A percentile compares a stretch with the other conserved stretches of the same genome.
These are phyloP conservation scores for Staphylotrichum longicolle DNA, from an alignment of 495 filamentous ascomycete genomes.

Conservation along the genomic window DNA sequence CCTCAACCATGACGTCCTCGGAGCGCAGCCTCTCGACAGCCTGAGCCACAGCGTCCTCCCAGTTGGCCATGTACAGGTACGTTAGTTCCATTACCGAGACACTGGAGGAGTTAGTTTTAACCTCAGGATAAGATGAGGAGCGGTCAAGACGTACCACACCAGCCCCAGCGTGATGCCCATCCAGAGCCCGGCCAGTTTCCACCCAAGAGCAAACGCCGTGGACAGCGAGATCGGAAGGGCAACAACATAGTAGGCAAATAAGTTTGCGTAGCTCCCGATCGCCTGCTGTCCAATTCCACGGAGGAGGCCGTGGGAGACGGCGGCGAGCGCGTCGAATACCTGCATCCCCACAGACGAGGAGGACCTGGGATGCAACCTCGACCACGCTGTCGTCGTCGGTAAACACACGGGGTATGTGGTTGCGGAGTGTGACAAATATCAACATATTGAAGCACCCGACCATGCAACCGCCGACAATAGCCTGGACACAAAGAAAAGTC, in stretches of 20 bases:
- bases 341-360: constrained; percentile 78
- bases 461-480: constrained; percentile 33
- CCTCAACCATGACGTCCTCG: constrained; percentile 26
- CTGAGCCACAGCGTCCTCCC: constrained; percentile 29
- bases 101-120: constrained; percentile 8
- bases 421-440: constrained; percentile 50
- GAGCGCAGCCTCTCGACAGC: constrained; percentile 28
- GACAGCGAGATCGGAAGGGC: constrained; percentile 74
- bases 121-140: not conserved
- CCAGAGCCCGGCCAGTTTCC: constrained; percentile 73
- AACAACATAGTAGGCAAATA: constrained; percentile 76
- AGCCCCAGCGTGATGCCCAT: constrained; percentile 62
- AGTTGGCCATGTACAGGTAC: constrained; percentile 29
- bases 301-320: constrained; percentile 73
- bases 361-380: constrained; percentile 59
- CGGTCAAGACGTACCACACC: constrained; percentile 33
- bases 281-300: constrained; percentile 74
- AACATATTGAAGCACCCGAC: constrained; percentile 69
- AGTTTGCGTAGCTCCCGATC: constrained; percentile 72
- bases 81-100: constrained; percentile 28
- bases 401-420: constrained; percentile 65
- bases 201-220: constrained; percentile 62
- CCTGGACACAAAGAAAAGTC: constrained; percentile 9
- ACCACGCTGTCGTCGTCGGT: constrained; percentile 72
- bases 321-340: constrained; percentile 70